A percentile compares a stretch with the other conserved stretches of the same genome.
phyloP scores from a whole-genome alignment of 2,329 filamentous ascomycete species.

The Verticillium nubilum region DNA sequence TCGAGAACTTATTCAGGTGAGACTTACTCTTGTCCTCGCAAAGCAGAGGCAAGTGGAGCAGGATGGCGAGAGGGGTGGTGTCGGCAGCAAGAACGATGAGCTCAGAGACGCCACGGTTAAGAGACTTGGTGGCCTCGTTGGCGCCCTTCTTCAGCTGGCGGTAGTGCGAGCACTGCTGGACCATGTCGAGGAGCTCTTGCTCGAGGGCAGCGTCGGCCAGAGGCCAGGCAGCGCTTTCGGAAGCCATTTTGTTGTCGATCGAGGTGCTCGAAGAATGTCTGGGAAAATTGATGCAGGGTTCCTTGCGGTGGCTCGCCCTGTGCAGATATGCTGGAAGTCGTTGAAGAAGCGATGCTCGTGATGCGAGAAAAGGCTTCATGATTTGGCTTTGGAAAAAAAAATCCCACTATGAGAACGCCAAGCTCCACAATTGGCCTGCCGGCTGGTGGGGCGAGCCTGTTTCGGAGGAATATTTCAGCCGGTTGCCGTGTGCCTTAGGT shows the following conservation, averaged over 20 bases:
- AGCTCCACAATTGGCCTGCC: not conserved
- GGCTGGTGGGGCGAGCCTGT: not conserved
- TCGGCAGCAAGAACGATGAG: constrained; percentile 87
- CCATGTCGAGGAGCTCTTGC: constrained; percentile 76
- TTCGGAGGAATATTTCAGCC: not conserved
- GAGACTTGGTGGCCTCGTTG: constrained; percentile 81
- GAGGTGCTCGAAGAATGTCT: not conserved
- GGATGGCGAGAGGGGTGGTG: constrained; percentile 78
- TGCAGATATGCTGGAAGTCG: constrained; percentile 11
- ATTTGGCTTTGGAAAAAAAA: constrained; percentile 9
- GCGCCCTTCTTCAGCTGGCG: constrained; percentile 85
- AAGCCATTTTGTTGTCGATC: not conserved
- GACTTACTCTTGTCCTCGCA: constrained; percentile 68
- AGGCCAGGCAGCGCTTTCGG: constrained; percentile 50
- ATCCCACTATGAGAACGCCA: constrained; percentile 6
- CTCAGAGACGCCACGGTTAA: constrained; percentile 88
- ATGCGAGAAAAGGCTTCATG: not conserved
- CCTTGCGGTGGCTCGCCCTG: constrained; percentile 59
- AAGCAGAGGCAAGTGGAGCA: constrained; percentile 83
- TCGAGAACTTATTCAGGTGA: not conserved
- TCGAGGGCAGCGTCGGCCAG: constrained; percentile 68
- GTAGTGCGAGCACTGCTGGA: constrained; percentile 66
- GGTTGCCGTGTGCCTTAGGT: not conserved
- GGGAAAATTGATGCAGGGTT: constrained; percentile 38
- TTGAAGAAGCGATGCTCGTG: constrained; percentile 2